Percentiles rank a stretch among this genome's conserved stretches.
phyloP scores from a whole-genome alignment of 768 basidiomycete genomes.

The Leccinellum albellum region DNA sequence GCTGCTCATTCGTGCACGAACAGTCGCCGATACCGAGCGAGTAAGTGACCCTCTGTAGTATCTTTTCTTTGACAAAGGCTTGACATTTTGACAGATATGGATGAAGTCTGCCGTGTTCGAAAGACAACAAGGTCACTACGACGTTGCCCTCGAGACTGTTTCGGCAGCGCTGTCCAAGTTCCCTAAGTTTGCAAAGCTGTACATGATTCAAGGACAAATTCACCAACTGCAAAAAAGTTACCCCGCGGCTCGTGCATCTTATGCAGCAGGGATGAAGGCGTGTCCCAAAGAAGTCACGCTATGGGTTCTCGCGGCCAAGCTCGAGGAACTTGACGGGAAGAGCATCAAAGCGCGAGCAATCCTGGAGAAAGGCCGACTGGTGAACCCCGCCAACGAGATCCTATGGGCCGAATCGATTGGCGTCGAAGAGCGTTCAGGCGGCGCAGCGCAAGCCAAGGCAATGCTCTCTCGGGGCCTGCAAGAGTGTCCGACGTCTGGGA shows the following conservation, averaged over 20 bases:
- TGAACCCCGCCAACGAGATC: constrained; percentile 79
- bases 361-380: constrained; percentile 83
- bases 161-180: constrained; percentile 75
- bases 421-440: constrained; percentile 88
- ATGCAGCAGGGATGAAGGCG: constrained; percentile 77
- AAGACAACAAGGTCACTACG: constrained; percentile 76
- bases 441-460: constrained; percentile 77
- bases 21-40: constrained; percentile 87
- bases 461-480: constrained; percentile 87
- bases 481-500: constrained; percentile 85
- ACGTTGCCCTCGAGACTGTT: constrained; percentile 72
- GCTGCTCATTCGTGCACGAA: constrained; percentile 82
- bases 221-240: constrained; percentile 59
- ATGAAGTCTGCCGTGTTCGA: constrained; percentile 98
- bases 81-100: constrained; percentile 69
- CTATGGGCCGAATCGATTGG: constrained; percentile 90
- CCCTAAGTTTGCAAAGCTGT: constrained; percentile 86
- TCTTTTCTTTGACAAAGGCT: background rate
- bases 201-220: constrained; percentile 98
- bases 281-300: constrained; percentile 82
- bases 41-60: constrained; percentile 41
- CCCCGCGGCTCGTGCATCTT: constrained; percentile 71
- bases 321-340: constrained; percentile 89
- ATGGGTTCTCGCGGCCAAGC: constrained; percentile 84
- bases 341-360: constrained; percentile 90